Percentiles rank a stretch among this genome's conserved stretches.
Conservation (phyloP, 176 grass and related monocot genomes). For the Coix lacrymajobi region DNA sequence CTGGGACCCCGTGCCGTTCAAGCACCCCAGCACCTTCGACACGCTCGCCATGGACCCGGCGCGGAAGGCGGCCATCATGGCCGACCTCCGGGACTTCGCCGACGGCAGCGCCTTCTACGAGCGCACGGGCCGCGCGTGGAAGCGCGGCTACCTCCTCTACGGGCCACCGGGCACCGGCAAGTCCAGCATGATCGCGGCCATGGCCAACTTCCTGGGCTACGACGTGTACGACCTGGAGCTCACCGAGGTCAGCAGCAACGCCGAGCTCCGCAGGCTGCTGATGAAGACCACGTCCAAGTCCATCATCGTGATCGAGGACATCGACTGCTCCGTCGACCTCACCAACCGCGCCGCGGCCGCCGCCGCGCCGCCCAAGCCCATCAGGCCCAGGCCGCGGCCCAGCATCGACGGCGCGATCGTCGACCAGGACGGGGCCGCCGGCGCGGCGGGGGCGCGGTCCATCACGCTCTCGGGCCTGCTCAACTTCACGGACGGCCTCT, state of each 20-base stretch:
- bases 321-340: conserved; percentile 85
- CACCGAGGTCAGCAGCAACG: conserved; percentile 74
- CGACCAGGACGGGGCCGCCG: not conserved
- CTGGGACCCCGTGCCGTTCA: conserved; percentile 81
- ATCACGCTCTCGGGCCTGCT: conserved; percentile 78
- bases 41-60: conserved; percentile 89
- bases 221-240: conserved; percentile 91
- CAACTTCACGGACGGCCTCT: conserved; percentile 88
- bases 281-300: conserved; percentile 91
- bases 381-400: not conserved
- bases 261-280: conserved; percentile 82
- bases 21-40: conserved; percentile 85
- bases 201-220: conserved; percentile 75
- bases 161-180: conserved; percentile 76
- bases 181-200: conserved; percentile 94
- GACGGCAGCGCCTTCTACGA: conserved; percentile 58
- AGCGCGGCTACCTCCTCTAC: conserved; percentile 76
- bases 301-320: conserved; percentile 96
- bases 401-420: conserved; percentile 24
- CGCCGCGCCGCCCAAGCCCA: not conserved
- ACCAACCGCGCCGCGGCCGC: conserved; percentile 36
- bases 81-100: conserved; percentile 68
- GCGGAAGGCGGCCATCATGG: conserved; percentile 58
- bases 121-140: conserved; percentile 76
- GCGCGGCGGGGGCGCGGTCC: conserved; percentile 6